Conservation (phyloP, 805 yeast genomes). For the Wickerhamiella sergipiensis region DNA sequence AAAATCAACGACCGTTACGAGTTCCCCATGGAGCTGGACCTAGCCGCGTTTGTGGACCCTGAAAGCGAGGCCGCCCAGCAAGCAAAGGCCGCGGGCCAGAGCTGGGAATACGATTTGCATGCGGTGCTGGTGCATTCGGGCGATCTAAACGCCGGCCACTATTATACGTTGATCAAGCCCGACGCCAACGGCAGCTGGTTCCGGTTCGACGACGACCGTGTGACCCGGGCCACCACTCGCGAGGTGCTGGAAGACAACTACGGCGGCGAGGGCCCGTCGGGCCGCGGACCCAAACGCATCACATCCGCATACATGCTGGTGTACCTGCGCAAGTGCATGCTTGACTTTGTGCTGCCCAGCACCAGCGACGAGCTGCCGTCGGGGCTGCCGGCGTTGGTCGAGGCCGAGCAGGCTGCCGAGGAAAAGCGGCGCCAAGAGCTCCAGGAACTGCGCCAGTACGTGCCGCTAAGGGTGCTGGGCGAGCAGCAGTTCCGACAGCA, state of each 20-base stretch:
- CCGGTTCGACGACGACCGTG: constrained; percentile 90
- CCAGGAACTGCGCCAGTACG: constrained; percentile 44
- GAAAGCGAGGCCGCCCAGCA: constrained; percentile 19
- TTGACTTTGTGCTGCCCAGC: constrained; percentile 44
- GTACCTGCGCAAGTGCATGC: constrained; percentile 55
- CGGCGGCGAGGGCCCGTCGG: constrained; percentile 47
- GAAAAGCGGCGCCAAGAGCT: constrained; percentile 41
- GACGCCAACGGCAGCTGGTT: constrained; percentile 59
- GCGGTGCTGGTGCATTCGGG: constrained; percentile 96
- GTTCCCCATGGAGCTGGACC: constrained; percentile 70
- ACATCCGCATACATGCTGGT: constrained; percentile 97
- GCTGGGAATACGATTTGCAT: constrained; percentile 72
- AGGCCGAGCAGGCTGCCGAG: constrained; percentile 45
- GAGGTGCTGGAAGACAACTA: constrained; percentile 88
- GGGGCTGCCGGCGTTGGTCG: constrained; percentile 53
- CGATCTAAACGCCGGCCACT: constrained; percentile 90
- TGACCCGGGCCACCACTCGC: constrained; percentile 66
- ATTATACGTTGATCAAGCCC: constrained; percentile 88
- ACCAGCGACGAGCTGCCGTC: constrained; percentile 45
- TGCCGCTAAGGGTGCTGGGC: constrained; percentile 8
- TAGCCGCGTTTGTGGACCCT: constrained; percentile 58
- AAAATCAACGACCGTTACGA: constrained; percentile 89
- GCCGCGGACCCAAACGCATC: constrained; percentile 47
- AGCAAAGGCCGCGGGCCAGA: constrained; percentile 31
- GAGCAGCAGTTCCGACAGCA: constrained; percentile 6